Conservation (phyloP, 768 basidiomycete species). For the Lactifluus subvellereus region DNA sequence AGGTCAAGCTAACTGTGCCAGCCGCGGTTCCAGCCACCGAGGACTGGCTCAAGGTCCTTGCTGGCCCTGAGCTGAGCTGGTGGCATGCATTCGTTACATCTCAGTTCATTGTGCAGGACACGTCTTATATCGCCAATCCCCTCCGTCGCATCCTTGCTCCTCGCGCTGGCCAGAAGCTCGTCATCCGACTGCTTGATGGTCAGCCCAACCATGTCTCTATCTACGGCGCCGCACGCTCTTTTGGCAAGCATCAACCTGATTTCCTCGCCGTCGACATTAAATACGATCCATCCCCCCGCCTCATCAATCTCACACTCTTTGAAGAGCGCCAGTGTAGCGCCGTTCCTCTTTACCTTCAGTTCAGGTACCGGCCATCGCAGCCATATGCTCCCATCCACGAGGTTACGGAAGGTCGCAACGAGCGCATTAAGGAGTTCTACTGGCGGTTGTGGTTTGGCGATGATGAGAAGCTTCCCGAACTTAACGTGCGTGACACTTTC, state of each 20-base stretch:
- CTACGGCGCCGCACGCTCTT: conserved; percentile 76
- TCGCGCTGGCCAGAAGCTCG: conserved; percentile 70
- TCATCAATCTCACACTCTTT: conserved; percentile 68
- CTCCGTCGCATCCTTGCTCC: conserved; percentile 82
- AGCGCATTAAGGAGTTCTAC: conserved; percentile 93
- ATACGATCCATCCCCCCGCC: conserved; percentile 45
- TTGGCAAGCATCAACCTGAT: conserved; percentile 58
- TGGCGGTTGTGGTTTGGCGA: conserved; percentile 99
- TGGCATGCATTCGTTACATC: conserved; percentile 78
- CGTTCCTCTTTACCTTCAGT: conserved; percentile 77
- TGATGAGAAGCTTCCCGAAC: conserved; percentile 64
- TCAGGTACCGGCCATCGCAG: conserved; percentile 80
- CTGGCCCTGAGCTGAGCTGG: conserved; percentile 81
- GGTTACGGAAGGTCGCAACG: conserved; percentile 73
- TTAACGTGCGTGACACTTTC: conserved; percentile 78
- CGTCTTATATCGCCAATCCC: conserved; percentile 82
- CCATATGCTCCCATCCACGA: conserved; percentile 94
- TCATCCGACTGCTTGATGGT: conserved; percentile 44
- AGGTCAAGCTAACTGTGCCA: conserved; percentile 48
- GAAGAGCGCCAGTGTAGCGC: conserved; percentile 77
- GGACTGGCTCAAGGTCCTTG: conserved; percentile 80
- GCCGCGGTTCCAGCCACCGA: conserved; percentile 49
- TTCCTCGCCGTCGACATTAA: conserved; percentile 83
- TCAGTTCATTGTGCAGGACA: conserved; percentile 80
- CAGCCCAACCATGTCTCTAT: conserved; percentile 54